Evolutionary conservation across 139 green algal species (phyloP), one percentile per base, ranked within the genome.

Genomic region (Chlamydomonas eustigma): DNA sequence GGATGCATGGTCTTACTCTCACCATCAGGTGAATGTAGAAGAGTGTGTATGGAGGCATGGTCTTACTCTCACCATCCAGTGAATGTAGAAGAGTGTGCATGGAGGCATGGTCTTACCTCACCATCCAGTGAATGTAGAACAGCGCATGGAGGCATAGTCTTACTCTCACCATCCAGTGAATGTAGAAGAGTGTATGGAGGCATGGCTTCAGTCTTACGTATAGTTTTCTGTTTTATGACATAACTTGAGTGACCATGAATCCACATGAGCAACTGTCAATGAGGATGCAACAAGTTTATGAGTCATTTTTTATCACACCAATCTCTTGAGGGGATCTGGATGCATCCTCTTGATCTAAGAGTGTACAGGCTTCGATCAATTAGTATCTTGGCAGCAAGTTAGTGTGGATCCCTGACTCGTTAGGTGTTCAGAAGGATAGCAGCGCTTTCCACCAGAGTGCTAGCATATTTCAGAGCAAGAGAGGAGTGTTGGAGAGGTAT

Each of bases 181-280:
- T 58, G 44, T 12, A 28, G 12, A 58, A 12, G 44, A 12, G 18
- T 18, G 12, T 58, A 18, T 38, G 44, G 66, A 3, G 85, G 84
- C 1, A 64, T 90, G 30, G 37, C 58, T 28, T 78, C 85, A 68
- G 86, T 81, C 52, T 28, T 67, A n/a, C 68, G 35, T 8, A 52
- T n/a, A 4, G 68, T 38, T 6, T 12, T 22, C 22, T 74, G 68
- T 38, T 50, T 12, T n/a, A n/a, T n/a, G n/a, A n/a, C n/a, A n/a
- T n/a, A n/a, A n/a, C n/a, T n/a, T n/a, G n/a, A n/a, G n/a, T n/a
- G n/a, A n/a, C n/a, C n/a, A n/a, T n/a, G n/a, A n/a, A n/a, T n/a
- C n/a, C n/a, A n/a, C n/a, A n/a, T n/a, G n/a, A n/a, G n/a, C n/a
- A n/a, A n/a, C n/a, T n/a, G n/a, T n/a, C n/a, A n/a, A n/a, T n/a